phyloP scores from a whole-genome alignment of 1,284 basidiomycete genomes.

The Chalciporus sp. region DNA sequence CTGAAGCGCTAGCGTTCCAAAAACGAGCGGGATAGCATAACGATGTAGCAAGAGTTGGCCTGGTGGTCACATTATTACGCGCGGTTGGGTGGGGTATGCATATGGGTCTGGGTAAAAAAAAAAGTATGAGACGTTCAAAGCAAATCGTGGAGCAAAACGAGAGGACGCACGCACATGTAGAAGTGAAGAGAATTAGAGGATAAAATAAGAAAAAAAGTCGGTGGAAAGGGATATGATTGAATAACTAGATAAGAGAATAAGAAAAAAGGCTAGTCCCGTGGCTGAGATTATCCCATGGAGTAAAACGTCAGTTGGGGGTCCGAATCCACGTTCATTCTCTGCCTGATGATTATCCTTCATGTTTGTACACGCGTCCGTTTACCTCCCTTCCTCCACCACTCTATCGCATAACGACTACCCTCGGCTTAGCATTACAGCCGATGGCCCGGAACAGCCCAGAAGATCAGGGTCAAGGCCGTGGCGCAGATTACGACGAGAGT shows the following conservation, averaged over 20 bases:
- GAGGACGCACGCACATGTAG: constrained; percentile 15
- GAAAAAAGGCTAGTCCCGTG: constrained; percentile 24
- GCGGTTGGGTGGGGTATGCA: constrained; percentile 29
- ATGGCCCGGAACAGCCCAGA: constrained; percentile 92
- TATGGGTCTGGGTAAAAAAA: constrained; percentile 25
- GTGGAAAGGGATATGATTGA: constrained; percentile 22
- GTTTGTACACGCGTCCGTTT: constrained; percentile 8
- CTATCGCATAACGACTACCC: constrained; percentile 3
- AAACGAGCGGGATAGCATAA: constrained; percentile 33
- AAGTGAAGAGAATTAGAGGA: constrained; percentile 27
- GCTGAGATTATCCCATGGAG: constrained; percentile 23
- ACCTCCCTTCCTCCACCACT: constrained; percentile 7
- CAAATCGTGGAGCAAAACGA: constrained; percentile 23
- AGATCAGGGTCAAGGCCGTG: constrained; percentile 80
- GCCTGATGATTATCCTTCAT: constrained; percentile 5
- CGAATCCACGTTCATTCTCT: constrained; percentile 20
- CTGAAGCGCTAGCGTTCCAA: constrained; percentile 13
- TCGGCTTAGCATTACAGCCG: constrained; percentile 52
- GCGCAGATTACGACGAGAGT: constrained; percentile 71
- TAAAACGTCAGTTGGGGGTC: constrained; percentile 18
- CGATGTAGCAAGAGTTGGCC: constrained; percentile 21
- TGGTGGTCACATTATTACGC: constrained; percentile 20
- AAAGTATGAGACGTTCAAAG: constrained; percentile 14
- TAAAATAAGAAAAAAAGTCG: constrained; percentile 20
- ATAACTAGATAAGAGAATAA: constrained; percentile 36